Conservation (phyloP, 106 monocot genomes). For the Amphibolis antarctica region DNA sequence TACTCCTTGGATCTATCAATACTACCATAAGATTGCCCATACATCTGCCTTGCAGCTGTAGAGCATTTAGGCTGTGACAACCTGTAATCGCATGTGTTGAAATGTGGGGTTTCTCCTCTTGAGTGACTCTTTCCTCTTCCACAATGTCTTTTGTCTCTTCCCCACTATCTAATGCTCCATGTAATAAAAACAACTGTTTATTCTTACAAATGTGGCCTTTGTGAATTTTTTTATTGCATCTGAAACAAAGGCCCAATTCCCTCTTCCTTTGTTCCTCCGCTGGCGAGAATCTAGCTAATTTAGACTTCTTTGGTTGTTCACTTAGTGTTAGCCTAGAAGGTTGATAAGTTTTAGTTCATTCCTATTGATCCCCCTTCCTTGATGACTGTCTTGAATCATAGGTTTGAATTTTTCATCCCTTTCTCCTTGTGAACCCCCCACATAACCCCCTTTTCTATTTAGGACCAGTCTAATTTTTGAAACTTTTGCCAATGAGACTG, state of each 20-base stretch:
- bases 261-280: not conserved
- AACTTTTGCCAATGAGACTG: not conserved
- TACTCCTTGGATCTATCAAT: not conserved
- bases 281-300: not conserved
- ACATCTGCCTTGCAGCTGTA: not conserved
- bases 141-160: not conserved
- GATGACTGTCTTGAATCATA: too few species aligned
- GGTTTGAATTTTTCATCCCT: fast-evolving
- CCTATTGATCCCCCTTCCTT: not conserved
- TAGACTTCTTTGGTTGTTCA: too few species aligned
- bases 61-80: not conserved
- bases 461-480: not conserved
- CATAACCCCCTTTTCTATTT: not conserved
- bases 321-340: too few species aligned
- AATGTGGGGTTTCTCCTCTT: not conserved
- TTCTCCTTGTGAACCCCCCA: not conserved
- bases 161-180: not conserved
- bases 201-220: not conserved
- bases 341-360: not conserved
- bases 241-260: not conserved
- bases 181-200: not conserved
- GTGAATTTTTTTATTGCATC: not conserved
- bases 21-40: not conserved
- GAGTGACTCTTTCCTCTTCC: not conserved
- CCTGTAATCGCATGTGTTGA: not conserved